These are phyloP conservation scores for Priceomyces haplophilus DNA, from an alignment of 805 yeast genomes.

Conservation along the genomic window DNA sequence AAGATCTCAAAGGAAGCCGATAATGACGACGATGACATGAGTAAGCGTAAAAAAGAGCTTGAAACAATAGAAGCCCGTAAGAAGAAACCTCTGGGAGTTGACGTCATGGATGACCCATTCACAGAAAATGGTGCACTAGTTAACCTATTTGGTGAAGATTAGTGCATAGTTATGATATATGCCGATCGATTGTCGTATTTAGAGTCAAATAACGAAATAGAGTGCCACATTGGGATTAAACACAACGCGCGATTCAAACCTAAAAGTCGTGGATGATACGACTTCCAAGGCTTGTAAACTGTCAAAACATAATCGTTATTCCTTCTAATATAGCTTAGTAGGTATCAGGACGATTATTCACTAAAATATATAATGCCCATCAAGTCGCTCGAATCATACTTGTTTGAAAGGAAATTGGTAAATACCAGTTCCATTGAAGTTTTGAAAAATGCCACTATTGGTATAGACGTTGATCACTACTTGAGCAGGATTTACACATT, in stretches of 20 bases:
- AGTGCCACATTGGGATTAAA: not conserved
- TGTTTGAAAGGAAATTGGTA: constrained; percentile 65
- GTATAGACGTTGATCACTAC: constrained; percentile 83
- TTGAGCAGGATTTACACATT: constrained; percentile 57
- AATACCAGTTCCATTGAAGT: constrained; percentile 60
- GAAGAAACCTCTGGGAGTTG: constrained; percentile 42
- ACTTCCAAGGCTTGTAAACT: not conserved
- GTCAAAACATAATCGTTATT: too few species aligned
- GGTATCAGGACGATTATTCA: not conserved
- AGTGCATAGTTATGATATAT: constrained; percentile 1
- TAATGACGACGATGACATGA: constrained; percentile 32
- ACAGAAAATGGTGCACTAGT: constrained; percentile 67
- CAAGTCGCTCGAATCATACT: constrained; percentile 60
- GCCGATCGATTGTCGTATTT: not conserved
- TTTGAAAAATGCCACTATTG: constrained; percentile 64
- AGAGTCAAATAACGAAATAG: not conserved
- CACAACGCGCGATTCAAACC: not conserved
- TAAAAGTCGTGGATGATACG: constrained; percentile 1
- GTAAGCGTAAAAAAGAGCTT: constrained; percentile 51
- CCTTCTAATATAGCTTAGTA: too few species aligned
- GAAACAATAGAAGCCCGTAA: constrained; percentile 47
- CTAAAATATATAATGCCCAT: constrained; percentile 34
- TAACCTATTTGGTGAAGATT: constrained; percentile 51
- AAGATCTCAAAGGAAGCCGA: constrained; percentile 50
- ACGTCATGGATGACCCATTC: constrained; percentile 69